Percentiles rank a stretch among this genome's conserved stretches.
Evolutionary conservation across 805 yeast genomes (phyloP).

Genomic region (Candida patagonica): DNA sequence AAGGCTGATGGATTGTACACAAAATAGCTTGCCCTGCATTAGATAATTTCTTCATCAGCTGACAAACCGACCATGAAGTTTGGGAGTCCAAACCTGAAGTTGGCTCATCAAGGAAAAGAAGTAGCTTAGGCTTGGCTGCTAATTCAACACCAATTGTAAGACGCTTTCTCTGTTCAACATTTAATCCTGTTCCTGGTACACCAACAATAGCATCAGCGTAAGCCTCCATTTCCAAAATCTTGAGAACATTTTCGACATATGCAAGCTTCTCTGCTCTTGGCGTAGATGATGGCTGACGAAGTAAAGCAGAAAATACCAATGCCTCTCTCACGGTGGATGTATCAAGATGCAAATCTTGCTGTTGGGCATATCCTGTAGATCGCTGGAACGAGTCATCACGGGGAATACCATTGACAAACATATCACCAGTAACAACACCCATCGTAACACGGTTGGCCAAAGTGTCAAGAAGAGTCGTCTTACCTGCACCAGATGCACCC

Average conservation of each 20-base stretch:
- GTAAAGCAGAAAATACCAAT: conserved; percentile 56
- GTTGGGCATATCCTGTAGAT: conserved; percentile 69
- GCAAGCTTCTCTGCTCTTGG: conserved; percentile 50
- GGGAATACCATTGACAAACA: conserved; percentile 60
- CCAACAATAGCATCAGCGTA: conserved; percentile 79
- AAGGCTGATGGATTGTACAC: conserved; percentile 74
- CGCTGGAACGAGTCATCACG: conserved; percentile 61
- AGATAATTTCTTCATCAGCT: conserved; percentile 57
- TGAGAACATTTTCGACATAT: conserved; percentile 62
- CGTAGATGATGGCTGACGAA: conserved; percentile 57
- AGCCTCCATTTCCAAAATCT: conserved; percentile 54
- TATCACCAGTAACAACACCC: conserved; percentile 59
- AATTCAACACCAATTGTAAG: conserved; percentile 64
- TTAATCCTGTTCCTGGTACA: conserved; percentile 61
- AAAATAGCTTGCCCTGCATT: conserved; percentile 65
- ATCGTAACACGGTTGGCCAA: conserved; percentile 60
- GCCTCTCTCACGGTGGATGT: conserved; percentile 70
- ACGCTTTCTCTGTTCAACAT: conserved; percentile 60
- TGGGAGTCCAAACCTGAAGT: conserved; percentile 60
- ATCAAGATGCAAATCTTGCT: conserved; percentile 66
- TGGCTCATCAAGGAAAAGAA: conserved; percentile 60
- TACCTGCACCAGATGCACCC: conserved; percentile 89
- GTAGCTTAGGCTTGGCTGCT: conserved; percentile 57
- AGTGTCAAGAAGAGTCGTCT: conserved; percentile 66
- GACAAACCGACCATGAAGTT: conserved; percentile 59